These are phyloP conservation scores for Aspergillus bridgeri DNA, from an alignment of 495 filamentous ascomycete genomes.

Conservation along the genomic window DNA sequence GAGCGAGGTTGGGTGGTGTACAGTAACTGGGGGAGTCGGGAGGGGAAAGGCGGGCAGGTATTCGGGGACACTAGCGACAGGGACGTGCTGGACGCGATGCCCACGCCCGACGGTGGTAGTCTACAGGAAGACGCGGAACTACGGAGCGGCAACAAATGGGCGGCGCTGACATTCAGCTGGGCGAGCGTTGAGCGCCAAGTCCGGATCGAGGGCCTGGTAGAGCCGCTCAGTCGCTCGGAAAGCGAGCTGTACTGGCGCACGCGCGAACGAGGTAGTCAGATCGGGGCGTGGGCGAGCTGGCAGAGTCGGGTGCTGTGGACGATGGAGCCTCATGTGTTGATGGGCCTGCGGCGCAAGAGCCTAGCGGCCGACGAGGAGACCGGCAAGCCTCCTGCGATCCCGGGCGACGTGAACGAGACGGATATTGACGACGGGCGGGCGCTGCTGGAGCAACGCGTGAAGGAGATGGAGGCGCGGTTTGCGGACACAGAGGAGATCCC, in stretches of 20 bases:
- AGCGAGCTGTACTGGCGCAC: constrained; percentile 87
- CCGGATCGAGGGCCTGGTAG: constrained; percentile 71
- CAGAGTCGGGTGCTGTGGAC: constrained; percentile 71
- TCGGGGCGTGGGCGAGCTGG: constrained; percentile 91
- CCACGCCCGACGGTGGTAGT: constrained; percentile 22
- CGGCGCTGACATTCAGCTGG: constrained; percentile 44
- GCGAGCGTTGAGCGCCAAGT: constrained; percentile 82
- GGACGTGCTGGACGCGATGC: constrained; percentile 24
- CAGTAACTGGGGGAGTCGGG: constrained; percentile 76
- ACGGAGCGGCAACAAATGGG: constrained; percentile 40
- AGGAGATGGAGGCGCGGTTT: constrained; percentile 69
- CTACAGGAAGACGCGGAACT: constrained; percentile 8
- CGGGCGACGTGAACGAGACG: constrained; percentile 58
- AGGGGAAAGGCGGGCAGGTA: constrained; percentile 44
- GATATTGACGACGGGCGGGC: constrained; percentile 59
- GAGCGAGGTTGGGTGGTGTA: constrained; percentile 83
- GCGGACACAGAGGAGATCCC: constrained; percentile 73
- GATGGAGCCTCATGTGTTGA: constrained; percentile 25
- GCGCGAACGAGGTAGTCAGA: constrained; percentile 68
- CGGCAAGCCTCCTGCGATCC: constrained; percentile 30
- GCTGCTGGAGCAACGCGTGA: constrained; percentile 64
- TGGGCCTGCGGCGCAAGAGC: constrained; percentile 30
- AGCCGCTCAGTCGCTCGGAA: constrained; percentile 66
- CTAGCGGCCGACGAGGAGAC: constrained; percentile 33
- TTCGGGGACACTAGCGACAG: constrained; percentile 25